A percentile compares a stretch with the other conserved stretches of the same genome.
phyloP scores from a whole-genome alignment of 345 rosid species.

The Euphorbia tirucalli region DNA sequence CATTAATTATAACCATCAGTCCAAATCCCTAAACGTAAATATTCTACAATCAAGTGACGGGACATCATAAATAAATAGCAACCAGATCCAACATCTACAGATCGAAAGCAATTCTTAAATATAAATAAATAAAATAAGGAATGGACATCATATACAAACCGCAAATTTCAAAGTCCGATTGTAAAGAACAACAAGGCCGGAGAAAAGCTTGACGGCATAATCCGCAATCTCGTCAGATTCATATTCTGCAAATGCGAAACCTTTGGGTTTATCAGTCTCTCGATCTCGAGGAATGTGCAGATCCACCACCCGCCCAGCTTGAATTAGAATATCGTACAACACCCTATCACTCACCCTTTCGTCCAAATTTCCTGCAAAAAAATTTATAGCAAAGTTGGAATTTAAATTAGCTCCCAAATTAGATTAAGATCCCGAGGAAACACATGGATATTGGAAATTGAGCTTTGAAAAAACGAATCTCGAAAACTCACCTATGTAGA shows the following conservation, averaged over 20 bases:
- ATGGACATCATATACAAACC: constrained; percentile 33
- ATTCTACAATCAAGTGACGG: not conserved
- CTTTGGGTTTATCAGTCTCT: constrained; percentile 83
- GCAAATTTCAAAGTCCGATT: constrained; percentile 73
- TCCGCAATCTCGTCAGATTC: constrained; percentile 84
- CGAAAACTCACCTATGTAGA: no score
- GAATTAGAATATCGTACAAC: constrained; percentile 77
- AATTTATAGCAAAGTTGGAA: not conserved
- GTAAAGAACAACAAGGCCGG: constrained; percentile 83
- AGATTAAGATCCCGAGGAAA: no score
- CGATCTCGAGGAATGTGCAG: constrained; percentile 78
- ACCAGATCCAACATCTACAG: not conserved
- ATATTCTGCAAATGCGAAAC: constrained; percentile 85
- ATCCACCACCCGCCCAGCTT: constrained; percentile 82
- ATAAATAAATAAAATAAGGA: not conserved
- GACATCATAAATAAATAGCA: not conserved
- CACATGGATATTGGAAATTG: no score
- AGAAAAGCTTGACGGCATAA: constrained; percentile 87
- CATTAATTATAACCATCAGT: not conserved
- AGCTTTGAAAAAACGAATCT: no score
- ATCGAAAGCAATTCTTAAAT: not conserved
- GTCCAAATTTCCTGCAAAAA: constrained; percentile 65
- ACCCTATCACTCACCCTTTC: constrained; percentile 85
- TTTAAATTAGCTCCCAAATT: not conserved
- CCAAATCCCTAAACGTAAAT: not conserved